Conservation (phyloP, 1,284 basidiomycete species). For the Waitea zeae region DNA sequence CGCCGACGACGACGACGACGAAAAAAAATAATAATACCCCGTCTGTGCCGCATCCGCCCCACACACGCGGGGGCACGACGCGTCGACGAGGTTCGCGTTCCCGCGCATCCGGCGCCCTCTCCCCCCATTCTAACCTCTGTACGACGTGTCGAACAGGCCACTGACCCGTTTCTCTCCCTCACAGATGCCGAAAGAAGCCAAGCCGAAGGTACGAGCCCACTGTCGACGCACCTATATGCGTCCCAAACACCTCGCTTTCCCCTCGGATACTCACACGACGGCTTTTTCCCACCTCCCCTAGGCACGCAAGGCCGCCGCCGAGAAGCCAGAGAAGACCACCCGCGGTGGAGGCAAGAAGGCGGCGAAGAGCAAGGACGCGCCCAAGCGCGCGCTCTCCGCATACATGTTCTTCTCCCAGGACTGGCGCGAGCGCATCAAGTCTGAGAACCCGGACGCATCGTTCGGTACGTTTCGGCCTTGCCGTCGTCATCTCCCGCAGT, state of each 20-base stretch:
- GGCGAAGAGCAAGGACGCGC: conserved; percentile 72
- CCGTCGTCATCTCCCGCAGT: conserved; percentile 4
- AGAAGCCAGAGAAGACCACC: conserved; percentile 44
- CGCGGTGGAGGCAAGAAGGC: conserved; percentile 19
- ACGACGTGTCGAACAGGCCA: conserved; percentile 14
- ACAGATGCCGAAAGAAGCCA: conserved; percentile 75
- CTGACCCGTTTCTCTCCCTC: conserved; percentile 17
- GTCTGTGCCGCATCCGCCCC: conserved; percentile 1
- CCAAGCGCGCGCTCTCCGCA: conserved; percentile 83
- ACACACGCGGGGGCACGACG: conserved; percentile 2
- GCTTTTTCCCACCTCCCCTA: conserved; percentile 6
- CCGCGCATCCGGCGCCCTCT: conserved; percentile 1
- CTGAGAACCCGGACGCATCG: conserved; percentile 85
- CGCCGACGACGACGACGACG: too few species aligned
- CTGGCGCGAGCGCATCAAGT: conserved; percentile 88
- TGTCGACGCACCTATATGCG: conserved; percentile 4
- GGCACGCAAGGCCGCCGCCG: conserved; percentile 52
- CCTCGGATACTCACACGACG: conserved; percentile 3
- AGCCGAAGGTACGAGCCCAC: conserved; percentile 40
- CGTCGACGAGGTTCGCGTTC: conserved; percentile 4
- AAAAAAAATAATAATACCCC: too few species aligned
- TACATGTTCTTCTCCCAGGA: conserved; percentile 99
- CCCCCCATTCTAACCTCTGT: conserved; percentile 4
- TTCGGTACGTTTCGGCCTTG: conserved; percentile 46
- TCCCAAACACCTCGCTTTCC: conserved; percentile 6